A percentile compares a stretch with the other conserved stretches of the same genome.
Evolutionary conservation across 148 eudicot genomes (phyloP).

Genomic region (Vaccinium myrtillus): DNA sequence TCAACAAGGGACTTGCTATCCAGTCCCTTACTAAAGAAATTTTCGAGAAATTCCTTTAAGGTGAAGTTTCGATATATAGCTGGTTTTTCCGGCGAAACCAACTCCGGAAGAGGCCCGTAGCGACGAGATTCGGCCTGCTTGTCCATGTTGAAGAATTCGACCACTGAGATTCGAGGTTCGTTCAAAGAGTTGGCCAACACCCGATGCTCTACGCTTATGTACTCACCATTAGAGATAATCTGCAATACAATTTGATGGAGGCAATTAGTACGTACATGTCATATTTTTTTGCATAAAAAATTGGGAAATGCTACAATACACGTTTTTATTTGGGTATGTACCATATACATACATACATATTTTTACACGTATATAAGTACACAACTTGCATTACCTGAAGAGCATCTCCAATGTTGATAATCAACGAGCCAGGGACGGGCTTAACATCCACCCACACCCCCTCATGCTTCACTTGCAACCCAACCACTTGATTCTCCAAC

Average conservation of each 20-base stretch:
- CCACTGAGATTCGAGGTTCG: conserved; percentile 26
- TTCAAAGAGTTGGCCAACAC: conserved; percentile 22
- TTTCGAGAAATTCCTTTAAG: conserved; percentile 15
- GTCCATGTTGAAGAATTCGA: conserved; percentile 15
- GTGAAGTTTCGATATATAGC: conserved; percentile 25
- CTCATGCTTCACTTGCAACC: conserved; percentile 40
- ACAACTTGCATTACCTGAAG: conserved; percentile 33
- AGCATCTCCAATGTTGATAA: conserved; percentile 43
- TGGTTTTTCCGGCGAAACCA: conserved; percentile 23
- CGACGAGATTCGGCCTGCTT: neutral
- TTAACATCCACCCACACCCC: conserved; percentile 40
- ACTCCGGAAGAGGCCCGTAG: conserved; percentile 31
- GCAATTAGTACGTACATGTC: neutral
- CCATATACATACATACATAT: too few relatives aligned
- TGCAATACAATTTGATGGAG: neutral
- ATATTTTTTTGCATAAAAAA: too few relatives aligned
- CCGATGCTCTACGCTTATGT: conserved; percentile 25
- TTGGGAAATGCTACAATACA: too few relatives aligned
- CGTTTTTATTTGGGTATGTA: too few relatives aligned
- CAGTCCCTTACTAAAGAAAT: conserved; percentile 18
- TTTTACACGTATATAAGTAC: neutral
- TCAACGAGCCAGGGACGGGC: conserved; percentile 39
- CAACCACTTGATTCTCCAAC: conserved; percentile 42
- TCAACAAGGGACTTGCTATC: conserved; percentile 24
- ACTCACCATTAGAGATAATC: conserved; percentile 28